Base-by-base conservation (phyloP, 148 eudicot genomes). In the Chenopodium berlandieri region DNA sequence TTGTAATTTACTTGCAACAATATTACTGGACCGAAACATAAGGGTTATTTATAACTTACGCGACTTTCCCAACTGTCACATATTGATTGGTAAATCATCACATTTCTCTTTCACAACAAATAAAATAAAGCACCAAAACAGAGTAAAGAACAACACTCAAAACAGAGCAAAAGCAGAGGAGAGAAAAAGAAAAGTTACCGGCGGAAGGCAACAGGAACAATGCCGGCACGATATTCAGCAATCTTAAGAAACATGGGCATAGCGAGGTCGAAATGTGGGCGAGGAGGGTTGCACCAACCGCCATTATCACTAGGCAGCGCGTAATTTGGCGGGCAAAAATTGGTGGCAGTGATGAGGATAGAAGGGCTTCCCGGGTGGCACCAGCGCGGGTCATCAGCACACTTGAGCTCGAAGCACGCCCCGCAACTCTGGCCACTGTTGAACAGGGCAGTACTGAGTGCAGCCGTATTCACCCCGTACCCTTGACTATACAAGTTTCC, bases 221-320 rank as follows among this genome's bases (percentile, higher is more conserved):
- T 94, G 74, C 98, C 98, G 66, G 98, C 98, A 20, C 93, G 91
- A 40, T 94, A 94, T 85, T 94, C 86, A 2, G 98, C 98, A 81
- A 94, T 89, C 79, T 90, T 92, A 75, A 94, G 93, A 79, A 94
- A 94, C 97, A 94, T 91, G 2, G 98, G 98, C 98, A 94, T 94
- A 20, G 98, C 97, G 37, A 94, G 94, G 81, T 94, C 98, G 40
- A 94, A 94, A 60, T 94, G 98, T 0, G 93, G 81, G 3, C 98
- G 88, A 14, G 98, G 98, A 1, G 98, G 98, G 88, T 94, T 94
- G 66, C 98, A 94, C 98, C 98, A 94, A 7, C 98, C 98, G 31
- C 98, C 98, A 79, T 92, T 87, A 81, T 94, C 98, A 74, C 79
- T 94, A 3, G 98, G 86, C 19, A 77, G 82, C 5, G 97, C 98